Evolutionary conservation across 371 early-diverging fungal species (phyloP), one percentile per base, ranked within the genome.

Genomic region (Haplosporangium sp.): DNA sequence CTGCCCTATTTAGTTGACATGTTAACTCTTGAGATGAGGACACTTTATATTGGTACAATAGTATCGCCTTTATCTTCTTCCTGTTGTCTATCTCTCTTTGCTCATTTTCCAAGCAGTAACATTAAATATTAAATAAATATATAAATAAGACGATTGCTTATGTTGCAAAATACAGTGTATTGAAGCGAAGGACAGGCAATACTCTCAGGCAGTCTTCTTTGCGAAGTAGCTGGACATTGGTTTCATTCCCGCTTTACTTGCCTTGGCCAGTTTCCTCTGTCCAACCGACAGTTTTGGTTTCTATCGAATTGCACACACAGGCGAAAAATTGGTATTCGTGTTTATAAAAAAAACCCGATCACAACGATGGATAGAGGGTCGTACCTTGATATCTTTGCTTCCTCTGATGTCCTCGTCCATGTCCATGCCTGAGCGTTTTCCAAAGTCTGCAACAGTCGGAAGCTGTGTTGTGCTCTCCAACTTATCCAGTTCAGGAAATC

Each of bases 281-380:
- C 79, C 79, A 29, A 47, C 68, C 8, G 79, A 64, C 79, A 79
- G 47, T 55, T 79, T 79, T 21, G 79, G 73, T 60, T 79, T 79
- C 73, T 74, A 62, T 68, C 16, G 42, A 29, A 52, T 46, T 47
- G 11, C 2, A 58, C 7, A 53, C 1, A 45, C 7, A 12, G 13
- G 53, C 21, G 20, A 46, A 47, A 47, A 41, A 40, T 58, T 10
- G 29, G 6, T 8, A 40, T 29, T 38, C 7, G 7, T 14, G 11
- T 10, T 20, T 2, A 16, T 7, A 18, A 52, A 11, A 20, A 20
- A 11, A 23, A 1, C 9, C 16, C 18, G 36, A 37, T 55, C 29
- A 29, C 29, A 29, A 29, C 4, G 4, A 29, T 29, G 29, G 29
- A 29, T 29, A 29, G 29, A 29, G 16, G 64, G 11, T 10, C 52